Evolutionary conservation across 192 early-diverging fungal species (phyloP).

Genomic region (Backusella macrospora): DNA sequence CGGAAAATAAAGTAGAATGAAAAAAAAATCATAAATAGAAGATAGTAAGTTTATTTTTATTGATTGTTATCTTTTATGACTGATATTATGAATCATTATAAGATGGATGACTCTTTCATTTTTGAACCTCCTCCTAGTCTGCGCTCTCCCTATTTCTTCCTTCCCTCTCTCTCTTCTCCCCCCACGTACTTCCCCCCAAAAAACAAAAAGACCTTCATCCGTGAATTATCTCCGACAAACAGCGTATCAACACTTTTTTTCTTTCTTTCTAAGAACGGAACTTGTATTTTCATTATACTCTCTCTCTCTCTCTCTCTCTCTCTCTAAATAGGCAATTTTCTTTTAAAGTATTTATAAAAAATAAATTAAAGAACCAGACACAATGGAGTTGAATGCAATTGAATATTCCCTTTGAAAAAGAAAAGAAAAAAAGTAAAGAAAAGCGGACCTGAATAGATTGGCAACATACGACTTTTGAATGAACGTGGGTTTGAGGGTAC

Average conservation of each 20-base stretch:
- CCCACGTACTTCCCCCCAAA: neutral
- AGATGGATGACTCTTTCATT: neutral
- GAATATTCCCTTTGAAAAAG: neutral
- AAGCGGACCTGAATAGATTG: neutral
- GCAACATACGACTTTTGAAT: neutral
- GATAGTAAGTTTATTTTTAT: neutral
- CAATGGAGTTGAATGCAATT: neutral
- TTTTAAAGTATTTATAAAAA: neutral
- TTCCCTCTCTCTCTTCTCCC: neutral
- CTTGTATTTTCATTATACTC: too few species aligned
- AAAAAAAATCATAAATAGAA: neutral
- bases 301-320: too few species aligned
- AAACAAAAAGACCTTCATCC: neutral
- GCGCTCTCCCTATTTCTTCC: neutral
- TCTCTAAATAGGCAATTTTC: too few species aligned
- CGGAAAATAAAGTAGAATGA: neutral
- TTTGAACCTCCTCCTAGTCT: constrained; percentile 1
- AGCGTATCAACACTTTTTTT: neutral
- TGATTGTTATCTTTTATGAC: constrained; percentile 10
- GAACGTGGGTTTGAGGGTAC: neutral
- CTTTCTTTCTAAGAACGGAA: too few species aligned
- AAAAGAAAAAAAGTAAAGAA: neutral
- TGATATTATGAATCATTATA: constrained; percentile 10
- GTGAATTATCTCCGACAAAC: neutral
- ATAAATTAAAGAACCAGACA: neutral